These are phyloP conservation scores for Sclerotinia trifoliorum DNA, from an alignment of 2,329 filamentous ascomycete species.

Conservation along the genomic window DNA sequence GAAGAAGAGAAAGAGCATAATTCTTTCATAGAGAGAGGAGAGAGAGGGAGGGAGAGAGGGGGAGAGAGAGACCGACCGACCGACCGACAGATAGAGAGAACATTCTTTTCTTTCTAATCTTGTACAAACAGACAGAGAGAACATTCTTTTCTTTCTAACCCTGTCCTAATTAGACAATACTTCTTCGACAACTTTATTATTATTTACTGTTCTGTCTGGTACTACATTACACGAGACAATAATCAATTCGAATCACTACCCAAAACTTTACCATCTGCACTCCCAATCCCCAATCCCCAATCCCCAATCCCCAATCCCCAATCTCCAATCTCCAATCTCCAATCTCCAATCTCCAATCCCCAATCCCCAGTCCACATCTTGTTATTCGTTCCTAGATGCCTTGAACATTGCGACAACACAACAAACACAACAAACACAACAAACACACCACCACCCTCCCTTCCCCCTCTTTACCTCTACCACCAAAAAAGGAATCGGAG, in stretches of 20 bases:
- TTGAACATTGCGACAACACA: conserved; percentile 9
- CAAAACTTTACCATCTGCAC: not conserved
- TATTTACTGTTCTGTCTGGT: not conserved
- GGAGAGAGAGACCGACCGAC: no score
- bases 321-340: no score
- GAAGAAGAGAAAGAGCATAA: not conserved
- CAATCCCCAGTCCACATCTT: not conserved
- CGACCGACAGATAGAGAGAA: not conserved
- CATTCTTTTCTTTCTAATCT: not conserved
- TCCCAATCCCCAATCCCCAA: no score
- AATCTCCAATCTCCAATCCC: no score
- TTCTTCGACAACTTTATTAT: not conserved
- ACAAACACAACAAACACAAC: conserved; percentile 17
- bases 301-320: no score
- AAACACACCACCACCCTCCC: not conserved
- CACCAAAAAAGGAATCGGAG: not conserved
- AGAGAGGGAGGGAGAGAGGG: no score
- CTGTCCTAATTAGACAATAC: not conserved
- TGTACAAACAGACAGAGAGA: not conserved
- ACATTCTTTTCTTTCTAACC: not conserved
- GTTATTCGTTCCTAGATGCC: not conserved
- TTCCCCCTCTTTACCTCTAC: not conserved
- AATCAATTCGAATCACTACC: not conserved
- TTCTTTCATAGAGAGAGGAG: not conserved
- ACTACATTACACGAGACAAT: not conserved